phyloP scores from a whole-genome alignment of 1,284 basidiomycete species.

The Phlebopus sp. region DNA sequence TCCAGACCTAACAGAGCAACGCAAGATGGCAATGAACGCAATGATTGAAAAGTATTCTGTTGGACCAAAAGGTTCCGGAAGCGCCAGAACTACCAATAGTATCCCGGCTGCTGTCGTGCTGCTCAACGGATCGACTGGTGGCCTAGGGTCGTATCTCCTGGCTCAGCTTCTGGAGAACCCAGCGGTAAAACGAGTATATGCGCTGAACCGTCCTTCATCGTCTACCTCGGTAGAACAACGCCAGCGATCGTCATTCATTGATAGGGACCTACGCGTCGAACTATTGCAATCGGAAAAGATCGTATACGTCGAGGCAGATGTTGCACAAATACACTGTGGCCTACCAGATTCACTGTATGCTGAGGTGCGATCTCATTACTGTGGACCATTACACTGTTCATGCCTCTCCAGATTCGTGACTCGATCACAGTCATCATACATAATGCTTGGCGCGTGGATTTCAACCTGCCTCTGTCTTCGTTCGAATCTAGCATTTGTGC shows the following conservation, averaged over 20 bases:
- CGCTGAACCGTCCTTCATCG: conserved; percentile 20
- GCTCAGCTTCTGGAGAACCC: conserved; percentile 16
- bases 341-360: conserved; percentile 8
- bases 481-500: conserved; percentile 37
- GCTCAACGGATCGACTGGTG: conserved; percentile 33
- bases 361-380: conserved; percentile 4
- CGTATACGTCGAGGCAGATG: conserved; percentile 15
- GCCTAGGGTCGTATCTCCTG: conserved; percentile 27
- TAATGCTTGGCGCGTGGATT: conserved; percentile 44
- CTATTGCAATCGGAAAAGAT: conserved; percentile 11
- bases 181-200: conserved; percentile 20
- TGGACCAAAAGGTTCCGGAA: background rate
- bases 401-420: conserved; percentile 17
- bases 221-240: conserved; percentile 3
- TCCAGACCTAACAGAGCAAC: background rate
- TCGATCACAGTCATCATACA: conserved; percentile 35
- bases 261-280: conserved; percentile 5
- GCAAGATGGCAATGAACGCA: conserved; percentile 7
- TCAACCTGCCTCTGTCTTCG: conserved; percentile 37
- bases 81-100: background rate
- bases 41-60: conserved; percentile 19
- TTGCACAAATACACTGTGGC: conserved; percentile 10
- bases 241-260: conserved; percentile 10
- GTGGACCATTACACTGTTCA: background rate
- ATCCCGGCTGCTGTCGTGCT: conserved; percentile 14